These are phyloP conservation scores for Morella rubra DNA, from an alignment of 306 rosid genomes.

Conservation along the genomic window DNA sequence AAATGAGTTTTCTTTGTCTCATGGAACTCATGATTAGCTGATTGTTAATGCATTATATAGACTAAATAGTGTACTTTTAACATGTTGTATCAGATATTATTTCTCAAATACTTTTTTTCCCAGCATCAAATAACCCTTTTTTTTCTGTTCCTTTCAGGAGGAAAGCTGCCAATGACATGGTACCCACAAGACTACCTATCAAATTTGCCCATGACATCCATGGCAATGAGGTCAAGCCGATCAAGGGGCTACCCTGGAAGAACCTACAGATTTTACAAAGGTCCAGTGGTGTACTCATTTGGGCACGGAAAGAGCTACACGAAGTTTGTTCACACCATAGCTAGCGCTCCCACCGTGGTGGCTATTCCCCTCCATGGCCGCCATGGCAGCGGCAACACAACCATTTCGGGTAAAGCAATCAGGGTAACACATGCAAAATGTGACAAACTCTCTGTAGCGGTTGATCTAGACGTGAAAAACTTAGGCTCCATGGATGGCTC, in stretches of 20 bases:
- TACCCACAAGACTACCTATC: constrained; percentile 68
- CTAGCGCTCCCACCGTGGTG: constrained; percentile 51
- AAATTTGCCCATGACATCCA: constrained; percentile 73
- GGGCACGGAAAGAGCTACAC: constrained; percentile 74
- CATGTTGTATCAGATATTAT: too few species aligned
- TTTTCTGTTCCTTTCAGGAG: constrained; percentile 42
- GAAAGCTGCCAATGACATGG: constrained; percentile 89
- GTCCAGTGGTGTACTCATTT: constrained; percentile 76
- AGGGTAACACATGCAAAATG: constrained; percentile 79
- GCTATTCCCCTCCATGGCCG: constrained; percentile 59
- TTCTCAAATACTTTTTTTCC: not conserved
- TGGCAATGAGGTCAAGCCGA: constrained; percentile 70
- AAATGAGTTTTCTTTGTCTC: too few species aligned
- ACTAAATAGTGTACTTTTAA: too few species aligned
- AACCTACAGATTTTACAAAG: constrained; percentile 76
- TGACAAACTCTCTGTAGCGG: constrained; percentile 45
- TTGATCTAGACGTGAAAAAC: constrained; percentile 63
- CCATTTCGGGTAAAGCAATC: constrained; percentile 54
- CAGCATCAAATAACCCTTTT: not conserved
- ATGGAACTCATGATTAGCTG: too few species aligned
- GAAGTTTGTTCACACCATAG: constrained; percentile 52
- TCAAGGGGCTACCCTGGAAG: constrained; percentile 69
- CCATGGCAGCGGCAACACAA: constrained; percentile 23
- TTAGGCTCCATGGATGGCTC: constrained; percentile 70
- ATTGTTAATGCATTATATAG: too few species aligned